Base-by-base conservation (phyloP, 148 eudicot genomes). In the Talinum fruticosum region DNA sequence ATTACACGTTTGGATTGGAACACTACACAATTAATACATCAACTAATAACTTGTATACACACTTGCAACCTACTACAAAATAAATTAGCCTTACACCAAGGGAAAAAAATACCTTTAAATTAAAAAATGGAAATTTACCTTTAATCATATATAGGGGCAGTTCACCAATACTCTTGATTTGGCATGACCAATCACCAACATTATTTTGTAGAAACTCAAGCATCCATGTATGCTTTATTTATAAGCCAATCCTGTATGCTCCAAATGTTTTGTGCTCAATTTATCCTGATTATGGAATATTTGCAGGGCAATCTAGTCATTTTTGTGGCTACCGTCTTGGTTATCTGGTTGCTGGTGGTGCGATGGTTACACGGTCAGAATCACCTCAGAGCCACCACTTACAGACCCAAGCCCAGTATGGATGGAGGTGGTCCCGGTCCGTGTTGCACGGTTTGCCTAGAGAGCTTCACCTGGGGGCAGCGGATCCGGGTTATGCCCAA, bases 401-500 rank as follows among this genome's bases (percentile, higher is more conserved):
- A 71, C 21, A 61, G 59, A 5, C 62, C 16, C 4, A 62, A 33
- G 13, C 29, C 36, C 45, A 41, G 5, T 41, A 41, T 41, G 45
- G 4, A 72, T 19, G 57, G 45, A 21, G 6, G 28, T 13, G 54
- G 84, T 3, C 13, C 74, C 7, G 75, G 34, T 57, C 72, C 75
- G 47, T 34, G 28, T 69, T 82, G 84, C 72, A 28, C 68, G 75
- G 85, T 82, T 23, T 82, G 85, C 66, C 57, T 78, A 19, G 73
- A 71, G 23, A 54, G 71, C 23, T 35, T 82, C 12, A 65, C 35
- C 1, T 26, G 36, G 44, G 82, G 82, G 0, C 83, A 83, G 2
- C 71, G 29, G 33, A 53, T 86, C 6, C 69, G 84, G 45, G 24
- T 81, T 0, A 36, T 86, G 75, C 86, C 88, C 12, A 73, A 81